A percentile compares a stretch with the other conserved stretches of the same genome.
Evolutionary conservation across 352 stramenopile species (phyloP).

Genomic region (Pythium insidiosum): DNA sequence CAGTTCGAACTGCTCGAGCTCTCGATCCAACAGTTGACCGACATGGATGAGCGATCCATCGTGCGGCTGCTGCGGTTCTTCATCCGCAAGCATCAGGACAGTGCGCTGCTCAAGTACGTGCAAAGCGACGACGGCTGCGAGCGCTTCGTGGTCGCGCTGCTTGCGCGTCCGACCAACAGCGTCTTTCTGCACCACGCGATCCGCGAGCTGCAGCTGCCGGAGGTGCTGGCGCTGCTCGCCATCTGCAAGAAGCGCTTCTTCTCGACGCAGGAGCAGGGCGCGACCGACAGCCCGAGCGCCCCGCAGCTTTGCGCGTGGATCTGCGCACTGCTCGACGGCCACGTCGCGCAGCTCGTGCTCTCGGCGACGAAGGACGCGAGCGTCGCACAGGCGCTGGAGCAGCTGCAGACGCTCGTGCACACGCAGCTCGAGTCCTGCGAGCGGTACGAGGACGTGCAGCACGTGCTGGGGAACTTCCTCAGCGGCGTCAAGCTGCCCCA

Average conservation of each 20-base stretch:
- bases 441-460: slow-evolving; percentile 60
- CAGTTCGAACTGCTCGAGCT: slow-evolving; percentile 61
- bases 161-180: slow-evolving; percentile 51
- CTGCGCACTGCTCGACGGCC: slow-evolving; percentile 60
- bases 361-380: slow-evolving; percentile 34
- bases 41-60: slow-evolving; percentile 72
- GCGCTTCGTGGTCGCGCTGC: slow-evolving; percentile 44
- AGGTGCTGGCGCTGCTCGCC: slow-evolving; percentile 59
- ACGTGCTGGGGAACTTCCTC: slow-evolving; percentile 73
- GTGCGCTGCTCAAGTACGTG: slow-evolving; percentile 24
- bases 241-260: slow-evolving; percentile 68
- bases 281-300: slow-evolving; percentile 15
- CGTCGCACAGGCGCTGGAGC: slow-evolving; percentile 28
- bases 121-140: slow-evolving; percentile 28
- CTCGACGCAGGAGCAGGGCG: slow-evolving; percentile 16
- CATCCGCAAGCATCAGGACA: slow-evolving; percentile 43
- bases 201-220: slow-evolving; percentile 50
- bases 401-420: slow-evolving; percentile 49
- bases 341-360: slow-evolving; percentile 60
- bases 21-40: slow-evolving; percentile 50
- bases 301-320: slow-evolving; percentile 68
- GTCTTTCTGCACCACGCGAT: slow-evolving; percentile 79
- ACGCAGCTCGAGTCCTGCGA: slow-evolving; percentile 40
- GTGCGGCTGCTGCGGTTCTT: slow-evolving; percentile 72
- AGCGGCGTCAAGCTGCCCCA: slow-evolving; percentile 57